Conservation (phyloP, 2,329 filamentous ascomycete genomes). For the Ramichloridium luteum region DNA sequence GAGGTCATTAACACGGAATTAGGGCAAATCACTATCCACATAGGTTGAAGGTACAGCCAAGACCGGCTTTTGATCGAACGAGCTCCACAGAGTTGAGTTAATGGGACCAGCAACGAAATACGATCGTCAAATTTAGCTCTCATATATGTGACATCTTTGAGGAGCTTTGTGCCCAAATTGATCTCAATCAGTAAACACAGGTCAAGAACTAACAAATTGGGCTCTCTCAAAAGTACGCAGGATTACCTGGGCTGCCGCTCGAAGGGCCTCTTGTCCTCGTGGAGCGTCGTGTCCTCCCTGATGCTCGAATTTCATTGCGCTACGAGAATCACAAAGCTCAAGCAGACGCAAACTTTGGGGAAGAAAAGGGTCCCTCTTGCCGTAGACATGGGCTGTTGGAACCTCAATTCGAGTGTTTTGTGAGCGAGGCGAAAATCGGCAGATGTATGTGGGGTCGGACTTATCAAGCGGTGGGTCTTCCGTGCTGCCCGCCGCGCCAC, state of each 20-base stretch:
- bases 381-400: constrained; percentile 10
- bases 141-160: no score
- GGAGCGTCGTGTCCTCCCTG: neutral
- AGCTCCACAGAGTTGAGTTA: no score
- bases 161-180: no score
- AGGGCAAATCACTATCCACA: no score
- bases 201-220: neutral
- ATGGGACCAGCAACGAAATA: no score
- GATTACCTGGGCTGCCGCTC: neutral
- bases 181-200: no score
- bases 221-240: neutral
- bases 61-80: no score
- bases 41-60: no score
- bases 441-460: neutral
- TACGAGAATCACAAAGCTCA: neutral
- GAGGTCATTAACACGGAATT: no score
- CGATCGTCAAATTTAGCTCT: no score
- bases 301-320: neutral
- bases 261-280: neutral
- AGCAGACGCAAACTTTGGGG: constrained; percentile 1
- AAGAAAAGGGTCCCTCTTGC: constrained; percentile 2
- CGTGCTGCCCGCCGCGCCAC: neutral
- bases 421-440: constrained; percentile 1
- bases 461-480: neutral
- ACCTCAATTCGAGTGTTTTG: constrained; percentile 5